Evolutionary conservation across 2,329 filamentous ascomycete species (phyloP), one percentile per base, ranked within the genome.

Genomic region (Colletotrichum cereale): DNA sequence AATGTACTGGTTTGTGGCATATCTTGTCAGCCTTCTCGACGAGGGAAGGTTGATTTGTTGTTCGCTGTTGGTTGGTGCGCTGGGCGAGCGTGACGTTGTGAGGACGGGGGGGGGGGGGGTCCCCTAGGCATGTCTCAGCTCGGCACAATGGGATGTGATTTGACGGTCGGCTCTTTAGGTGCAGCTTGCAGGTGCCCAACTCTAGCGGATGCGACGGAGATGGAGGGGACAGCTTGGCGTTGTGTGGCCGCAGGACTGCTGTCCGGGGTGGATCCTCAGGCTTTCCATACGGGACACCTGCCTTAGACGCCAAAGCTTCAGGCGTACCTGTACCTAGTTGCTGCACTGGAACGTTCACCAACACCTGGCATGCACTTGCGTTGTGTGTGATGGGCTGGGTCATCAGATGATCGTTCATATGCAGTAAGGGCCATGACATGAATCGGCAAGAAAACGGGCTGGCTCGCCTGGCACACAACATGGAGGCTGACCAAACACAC

Each of bases 21-120:
- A 68, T 38, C 56, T 42, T 72, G 44, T 72, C 69, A 72, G 69
- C 69, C 69, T 72, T 72, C 69, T 72, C 65, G 65, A 72, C 69
- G 69, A 69, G 69, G 69, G 69, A 60, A 69, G 58, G 69, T 72
- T 64, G 69, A 60, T 53, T 63, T 55, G 61, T 63, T 53, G 47
- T 63, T 63, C 38, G 47, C 38, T 40, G 69, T 60, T 69, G 57
- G 65, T 68, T 58, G 66, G 52, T 55, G 69, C 53, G 18, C n/a
- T 21, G 56, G 56, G 65, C 55, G 31, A 63, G 26, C 21, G 50
- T 67, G 52, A 55, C 24, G 60, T 52, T 62, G 44, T 31, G 44
- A 2, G 4, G n/a, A 40, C 52, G 21, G 53, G 16, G 48, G 64
- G 29, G 18, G 58, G 21, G 53, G 16, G 48, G 64, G 29, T 18